A percentile compares a stretch with the other conserved stretches of the same genome.
phyloP scores from a whole-genome alignment of 2,329 filamentous ascomycete genomes.

The Penicillium expansum region DNA sequence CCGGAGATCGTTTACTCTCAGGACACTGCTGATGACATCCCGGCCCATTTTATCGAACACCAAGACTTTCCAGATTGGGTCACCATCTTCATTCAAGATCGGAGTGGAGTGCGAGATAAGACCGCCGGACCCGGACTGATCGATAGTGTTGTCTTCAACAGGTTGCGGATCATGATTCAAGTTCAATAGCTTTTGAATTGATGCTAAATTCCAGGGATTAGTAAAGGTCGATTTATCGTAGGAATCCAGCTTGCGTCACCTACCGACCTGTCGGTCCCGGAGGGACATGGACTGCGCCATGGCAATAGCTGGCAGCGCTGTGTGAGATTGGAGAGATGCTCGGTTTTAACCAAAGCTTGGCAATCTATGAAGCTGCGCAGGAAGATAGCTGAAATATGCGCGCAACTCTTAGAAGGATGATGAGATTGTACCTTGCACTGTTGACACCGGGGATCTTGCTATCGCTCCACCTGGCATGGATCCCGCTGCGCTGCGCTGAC shows the following conservation, averaged over 20 bases:
- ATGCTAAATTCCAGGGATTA: conserved; percentile 55
- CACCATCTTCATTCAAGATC: conserved; percentile 79
- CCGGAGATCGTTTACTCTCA: conserved; percentile 88
- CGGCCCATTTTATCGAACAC: conserved; percentile 90
- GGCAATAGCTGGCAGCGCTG: conserved; percentile 25
- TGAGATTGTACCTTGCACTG: conserved; percentile 5
- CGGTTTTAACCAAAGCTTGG: conserved; percentile 15
- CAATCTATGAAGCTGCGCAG: conserved; percentile 17
- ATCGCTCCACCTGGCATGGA: conserved; percentile 34
- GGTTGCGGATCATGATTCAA: conserved; percentile 71
- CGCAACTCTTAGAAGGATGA: conserved; percentile 3
- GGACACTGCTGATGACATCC: conserved; percentile 94
- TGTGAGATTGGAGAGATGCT: conserved; percentile 15
- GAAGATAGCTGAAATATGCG: background rate
- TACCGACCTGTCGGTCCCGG: conserved; percentile 71
- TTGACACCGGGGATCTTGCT: conserved; percentile 14
- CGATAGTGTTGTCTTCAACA: conserved; percentile 57
- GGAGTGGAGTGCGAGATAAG: conserved; percentile 68
- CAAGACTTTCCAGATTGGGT: conserved; percentile 95
- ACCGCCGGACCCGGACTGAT: conserved; percentile 58
- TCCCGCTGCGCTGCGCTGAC: conserved; percentile 23
- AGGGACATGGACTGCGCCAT: conserved; percentile 61
- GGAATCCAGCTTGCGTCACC: conserved; percentile 29
- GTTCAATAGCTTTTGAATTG: conserved; percentile 93
- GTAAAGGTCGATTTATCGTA: background rate